Percentiles rank a stretch among this genome's conserved stretches.
phyloP scores from a whole-genome alignment of 345 rosid genomes.

The Durio zibethinus region DNA sequence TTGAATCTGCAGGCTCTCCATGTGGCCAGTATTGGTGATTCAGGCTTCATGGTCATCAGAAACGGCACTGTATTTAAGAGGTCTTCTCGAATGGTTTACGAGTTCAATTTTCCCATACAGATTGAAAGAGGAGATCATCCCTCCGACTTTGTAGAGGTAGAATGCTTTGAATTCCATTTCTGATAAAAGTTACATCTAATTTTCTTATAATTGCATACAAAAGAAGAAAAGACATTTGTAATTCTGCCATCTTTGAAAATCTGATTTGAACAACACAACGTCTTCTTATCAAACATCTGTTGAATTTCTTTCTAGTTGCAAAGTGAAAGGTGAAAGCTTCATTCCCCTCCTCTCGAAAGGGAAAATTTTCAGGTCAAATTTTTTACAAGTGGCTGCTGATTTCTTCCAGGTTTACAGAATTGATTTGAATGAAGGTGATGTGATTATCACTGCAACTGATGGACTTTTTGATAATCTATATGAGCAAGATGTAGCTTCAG shows the following conservation, averaged over 20 bases:
- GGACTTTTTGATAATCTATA: slow-evolving; percentile 79
- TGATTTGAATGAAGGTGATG: slow-evolving; percentile 55
- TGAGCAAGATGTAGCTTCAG: slow-evolving; percentile 56
- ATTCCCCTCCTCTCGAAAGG: background rate
- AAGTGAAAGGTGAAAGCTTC: background rate
- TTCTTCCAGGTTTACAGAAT: slow-evolving; percentile 50
- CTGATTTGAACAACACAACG: background rate
- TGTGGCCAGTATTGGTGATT: slow-evolving; percentile 73
- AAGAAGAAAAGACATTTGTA: background rate
- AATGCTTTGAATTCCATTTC: background rate
- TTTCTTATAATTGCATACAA: background rate
- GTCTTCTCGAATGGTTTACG: slow-evolving; percentile 63
- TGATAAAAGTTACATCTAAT: background rate
- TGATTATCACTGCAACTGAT: slow-evolving; percentile 54
- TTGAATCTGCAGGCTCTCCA: slow-evolving; percentile 48
- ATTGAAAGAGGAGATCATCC: slow-evolving; percentile 47
- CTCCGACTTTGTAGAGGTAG: slow-evolving; percentile 53
- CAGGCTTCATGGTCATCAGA: slow-evolving; percentile 69
- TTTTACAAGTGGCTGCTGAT: background rate
- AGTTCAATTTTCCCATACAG: slow-evolving; percentile 62
- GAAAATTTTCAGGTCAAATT: background rate
- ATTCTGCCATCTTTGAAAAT: background rate
- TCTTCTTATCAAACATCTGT: background rate
- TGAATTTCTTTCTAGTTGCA: background rate
- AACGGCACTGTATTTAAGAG: slow-evolving; percentile 42